Evolutionary conservation across 1,139 yeast genomes (phyloP).

Genomic region (Debaryomycetaceae sp.): DNA sequence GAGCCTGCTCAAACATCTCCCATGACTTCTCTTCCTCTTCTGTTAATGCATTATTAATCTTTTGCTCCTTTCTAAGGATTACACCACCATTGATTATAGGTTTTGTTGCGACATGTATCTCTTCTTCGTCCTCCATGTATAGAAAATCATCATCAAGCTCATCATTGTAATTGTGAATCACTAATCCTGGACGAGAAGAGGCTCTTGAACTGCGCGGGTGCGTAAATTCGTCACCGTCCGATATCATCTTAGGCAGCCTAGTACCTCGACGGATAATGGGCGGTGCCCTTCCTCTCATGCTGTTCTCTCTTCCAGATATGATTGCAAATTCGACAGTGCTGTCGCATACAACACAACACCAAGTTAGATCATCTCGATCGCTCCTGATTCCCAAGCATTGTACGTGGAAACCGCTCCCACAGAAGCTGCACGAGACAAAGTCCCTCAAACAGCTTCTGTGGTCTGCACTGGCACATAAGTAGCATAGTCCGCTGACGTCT

Average conservation of each 20-base stretch:
- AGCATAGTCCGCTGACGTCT: constrained; percentile 19
- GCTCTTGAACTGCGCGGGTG: neutral
- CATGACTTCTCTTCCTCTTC: constrained; percentile 39
- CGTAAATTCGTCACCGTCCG: neutral
- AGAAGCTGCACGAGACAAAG: constrained; percentile 29
- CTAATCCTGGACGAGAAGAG: constrained; percentile 13
- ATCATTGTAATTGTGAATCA: constrained; percentile 29
- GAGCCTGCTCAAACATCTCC: constrained; percentile 36
- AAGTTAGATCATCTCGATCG: constrained; percentile 13
- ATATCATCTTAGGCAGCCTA: neutral
- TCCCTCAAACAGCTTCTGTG: constrained; percentile 18
- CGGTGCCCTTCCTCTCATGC: neutral
- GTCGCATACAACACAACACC: constrained; percentile 49
- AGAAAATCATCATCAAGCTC: constrained; percentile 38
- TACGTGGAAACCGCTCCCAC: constrained; percentile 35
- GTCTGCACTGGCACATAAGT: constrained; percentile 37
- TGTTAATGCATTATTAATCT: constrained; percentile 26
- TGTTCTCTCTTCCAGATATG: neutral
- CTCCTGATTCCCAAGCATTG: constrained; percentile 28
- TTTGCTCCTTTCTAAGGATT: constrained; percentile 32
- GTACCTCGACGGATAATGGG: neutral
- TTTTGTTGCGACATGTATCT: constrained; percentile 3
- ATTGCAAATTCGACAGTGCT: neutral
- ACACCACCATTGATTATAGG: constrained; percentile 42
- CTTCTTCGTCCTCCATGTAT: constrained; percentile 14